Evolutionary conservation across 768 basidiomycete species (phyloP), one percentile per base, ranked within the genome.

Genomic region (Cyclocybe cylindracea): DNA sequence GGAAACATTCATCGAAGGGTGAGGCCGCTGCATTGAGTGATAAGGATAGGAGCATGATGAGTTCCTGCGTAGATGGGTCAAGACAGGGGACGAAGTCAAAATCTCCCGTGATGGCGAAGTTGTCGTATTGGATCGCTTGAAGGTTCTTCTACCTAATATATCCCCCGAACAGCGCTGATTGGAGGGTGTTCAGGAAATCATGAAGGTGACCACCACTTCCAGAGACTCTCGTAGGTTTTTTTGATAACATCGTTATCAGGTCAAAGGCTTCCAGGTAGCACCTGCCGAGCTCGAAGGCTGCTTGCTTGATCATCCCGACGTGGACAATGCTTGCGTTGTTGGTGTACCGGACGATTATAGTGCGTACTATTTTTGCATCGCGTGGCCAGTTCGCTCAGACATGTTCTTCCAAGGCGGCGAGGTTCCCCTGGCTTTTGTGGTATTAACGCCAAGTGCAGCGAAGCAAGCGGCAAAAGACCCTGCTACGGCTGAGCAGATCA

Each of bases 1-100:
- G n/a, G 85, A 88, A 54, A 85, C 84, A 0, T 90, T 89, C 61
- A 55, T 82, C 10, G 75, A 87, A 54, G 87, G 87, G 83, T 86
- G 54, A 54, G n/a, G 59, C 51, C 29, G 38, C 4, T 48, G 31
- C 39, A 5, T 11, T 32, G 3, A 19, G 10, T 31, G 36, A 9
- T 32, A 29, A 34, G 16, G n/a, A 29, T 38, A 51, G 4, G 60
- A 33, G 29, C 39, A 50, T 35, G 10, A 24, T n/a, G 6, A 36
- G 6, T 18, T 4, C 33, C 18, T 32, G 6, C 39, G 1, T 33
- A 85, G 86, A 35, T 89, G 85, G 86, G 72, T 89, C 3, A 75
- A 73, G 46, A 89, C 87, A 0, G 88, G 86, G 1, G 86, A 88
- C 57, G 81, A 86, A 61, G 86, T 78, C 3, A 66, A 70, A 46